These are phyloP conservation scores for Aquilaria sinensis DNA, from an alignment of 345 rosid species.

Conservation along the genomic window DNA sequence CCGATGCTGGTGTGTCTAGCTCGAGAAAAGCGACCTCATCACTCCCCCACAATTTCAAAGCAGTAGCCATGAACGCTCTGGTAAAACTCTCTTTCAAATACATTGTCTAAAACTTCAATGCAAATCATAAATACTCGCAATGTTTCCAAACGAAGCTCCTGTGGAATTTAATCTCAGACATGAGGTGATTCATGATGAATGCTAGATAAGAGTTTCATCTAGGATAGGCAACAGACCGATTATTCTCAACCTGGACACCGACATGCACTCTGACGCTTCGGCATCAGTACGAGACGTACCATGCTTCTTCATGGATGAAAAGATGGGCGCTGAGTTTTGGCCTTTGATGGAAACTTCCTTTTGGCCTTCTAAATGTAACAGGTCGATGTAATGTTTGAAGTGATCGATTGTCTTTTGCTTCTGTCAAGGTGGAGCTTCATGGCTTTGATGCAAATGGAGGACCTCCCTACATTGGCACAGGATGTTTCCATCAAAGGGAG, in stretches of 20 bases:
- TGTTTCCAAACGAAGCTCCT: no score
- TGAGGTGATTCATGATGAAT: neutral
- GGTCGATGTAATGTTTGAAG: neutral
- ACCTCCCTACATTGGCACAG: conserved; percentile 23
- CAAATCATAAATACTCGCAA: no score
- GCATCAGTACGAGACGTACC: conserved; percentile 23
- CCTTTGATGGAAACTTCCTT: conserved; percentile 13
- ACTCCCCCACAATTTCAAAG: conserved; percentile 38
- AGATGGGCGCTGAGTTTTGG: conserved; percentile 20
- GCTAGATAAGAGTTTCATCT: conserved; percentile 37
- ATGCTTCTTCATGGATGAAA: conserved; percentile 44
- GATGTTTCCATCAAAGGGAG: conserved; percentile 34
- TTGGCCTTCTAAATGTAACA: neutral
- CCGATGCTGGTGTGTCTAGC: conserved; percentile 44
- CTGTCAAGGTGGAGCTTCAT: conserved; percentile 18
- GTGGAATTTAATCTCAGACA: no score
- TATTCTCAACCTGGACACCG: conserved; percentile 39
- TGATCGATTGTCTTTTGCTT: neutral
- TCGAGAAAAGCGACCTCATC: conserved; percentile 37
- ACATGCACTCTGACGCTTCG: conserved; percentile 37
- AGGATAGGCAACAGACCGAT: conserved; percentile 30
- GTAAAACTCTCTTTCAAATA: no score
- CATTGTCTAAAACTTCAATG: no score
- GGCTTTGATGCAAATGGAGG: conserved; percentile 31
- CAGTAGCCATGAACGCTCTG: conserved; percentile 14